These are phyloP conservation scores for Henckelia pumila DNA, from an alignment of 257 asterid species.

Conservation along the genomic window DNA sequence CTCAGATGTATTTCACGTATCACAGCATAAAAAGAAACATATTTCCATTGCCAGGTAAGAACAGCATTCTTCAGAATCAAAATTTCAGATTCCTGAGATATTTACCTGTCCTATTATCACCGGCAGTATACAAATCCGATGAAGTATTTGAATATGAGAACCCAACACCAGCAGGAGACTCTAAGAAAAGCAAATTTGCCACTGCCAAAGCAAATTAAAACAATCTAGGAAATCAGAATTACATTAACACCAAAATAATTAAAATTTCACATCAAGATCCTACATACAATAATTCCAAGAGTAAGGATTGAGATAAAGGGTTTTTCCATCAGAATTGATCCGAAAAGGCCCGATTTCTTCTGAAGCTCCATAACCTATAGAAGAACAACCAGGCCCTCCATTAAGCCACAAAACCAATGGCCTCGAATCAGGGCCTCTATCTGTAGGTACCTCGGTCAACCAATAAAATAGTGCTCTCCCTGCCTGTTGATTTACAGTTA, in stretches of 20 bases:
- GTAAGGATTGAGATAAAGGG: constrained; percentile 73
- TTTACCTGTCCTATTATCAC: constrained; percentile 87
- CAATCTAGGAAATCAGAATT: constrained; percentile 20
- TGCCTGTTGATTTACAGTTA: constrained; percentile 63
- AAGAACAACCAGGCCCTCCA: constrained; percentile 99
- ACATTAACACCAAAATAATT: neutral
- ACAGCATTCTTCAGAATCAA: constrained; percentile 12
- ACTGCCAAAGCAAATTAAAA: constrained; percentile 46
- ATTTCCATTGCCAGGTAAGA: neutral
- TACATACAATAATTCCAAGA: constrained; percentile 91
- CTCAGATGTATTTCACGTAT: neutral
- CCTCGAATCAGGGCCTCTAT: constrained; percentile 57
- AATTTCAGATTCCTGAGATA: constrained; percentile 14
- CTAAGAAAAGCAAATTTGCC: constrained; percentile 93
- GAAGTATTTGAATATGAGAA: constrained; percentile 89
- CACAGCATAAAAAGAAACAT: constrained; percentile 10
- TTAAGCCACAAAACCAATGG: constrained; percentile 96
- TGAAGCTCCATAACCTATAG: constrained; percentile 91
- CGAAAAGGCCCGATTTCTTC: constrained; percentile 97
- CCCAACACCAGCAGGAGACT: constrained; percentile 99
- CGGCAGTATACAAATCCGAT: constrained; percentile 72
- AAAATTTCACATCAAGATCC: constrained; percentile 12
- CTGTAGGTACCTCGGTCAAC: constrained; percentile 70
- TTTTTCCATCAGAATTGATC: constrained; percentile 78
- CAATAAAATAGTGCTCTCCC: constrained; percentile 96